Evolutionary conservation across 495 filamentous ascomycete species (phyloP).

Genomic region (Neurospora sp.): DNA sequence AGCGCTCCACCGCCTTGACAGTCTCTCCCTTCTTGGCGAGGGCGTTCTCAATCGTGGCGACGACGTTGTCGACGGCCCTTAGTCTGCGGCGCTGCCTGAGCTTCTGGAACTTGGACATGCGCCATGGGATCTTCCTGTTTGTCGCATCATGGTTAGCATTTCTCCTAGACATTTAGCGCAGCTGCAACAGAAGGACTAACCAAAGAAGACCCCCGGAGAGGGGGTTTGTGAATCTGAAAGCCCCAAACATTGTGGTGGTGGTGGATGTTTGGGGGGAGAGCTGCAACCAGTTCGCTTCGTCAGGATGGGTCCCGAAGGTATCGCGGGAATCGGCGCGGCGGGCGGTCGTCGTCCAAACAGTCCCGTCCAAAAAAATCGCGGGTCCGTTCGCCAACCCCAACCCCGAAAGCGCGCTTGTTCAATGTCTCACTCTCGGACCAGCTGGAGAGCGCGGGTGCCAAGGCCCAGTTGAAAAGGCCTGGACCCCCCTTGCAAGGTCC

Average conservation of each 20-base stretch:
- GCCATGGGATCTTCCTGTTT: slow-evolving; percentile 93
- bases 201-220: slow-evolving; percentile 77
- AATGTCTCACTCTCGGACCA: background rate
- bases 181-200: slow-evolving; percentile 33
- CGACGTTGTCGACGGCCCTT: slow-evolving; percentile 72
- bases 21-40: slow-evolving; percentile 59
- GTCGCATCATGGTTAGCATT: background rate
- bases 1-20: slow-evolving; percentile 66
- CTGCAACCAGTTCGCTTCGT: background rate
- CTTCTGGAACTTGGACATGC: slow-evolving; percentile 84
- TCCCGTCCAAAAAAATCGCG: background rate
- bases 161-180: background rate
- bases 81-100: slow-evolving; percentile 79
- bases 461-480: background rate
- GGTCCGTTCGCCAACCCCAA: background rate
- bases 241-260: slow-evolving; percentile 54
- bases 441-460: background rate
- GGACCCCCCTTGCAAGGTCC: background rate
- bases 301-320: background rate
- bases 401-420: background rate
- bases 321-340: background rate
- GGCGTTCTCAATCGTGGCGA: slow-evolving; percentile 65
- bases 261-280: slow-evolving; percentile 6
- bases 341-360: background rate
- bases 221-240: slow-evolving; percentile 68